phyloP scores from a whole-genome alignment of 2,329 filamentous ascomycete species.

The Cercospora zeina region DNA sequence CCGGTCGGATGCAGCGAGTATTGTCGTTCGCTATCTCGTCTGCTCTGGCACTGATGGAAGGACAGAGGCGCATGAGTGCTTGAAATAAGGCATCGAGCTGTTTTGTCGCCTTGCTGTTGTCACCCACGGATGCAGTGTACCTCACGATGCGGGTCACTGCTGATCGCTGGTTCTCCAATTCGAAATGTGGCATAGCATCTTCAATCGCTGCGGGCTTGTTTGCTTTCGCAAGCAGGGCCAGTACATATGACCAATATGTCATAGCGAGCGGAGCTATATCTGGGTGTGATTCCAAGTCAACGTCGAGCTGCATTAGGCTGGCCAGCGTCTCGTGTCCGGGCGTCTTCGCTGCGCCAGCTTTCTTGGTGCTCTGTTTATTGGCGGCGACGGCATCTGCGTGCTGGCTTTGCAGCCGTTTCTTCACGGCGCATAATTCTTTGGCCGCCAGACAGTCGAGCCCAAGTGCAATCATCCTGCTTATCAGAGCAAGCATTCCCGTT shows the following conservation, averaged over 20 bases:
- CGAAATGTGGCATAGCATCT: constrained; percentile 57
- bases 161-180: constrained; percentile 56
- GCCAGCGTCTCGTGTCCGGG: constrained; percentile 49
- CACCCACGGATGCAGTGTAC: constrained; percentile 51
- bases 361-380: background rate
- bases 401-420: constrained; percentile 57
- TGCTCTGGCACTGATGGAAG: constrained; percentile 64
- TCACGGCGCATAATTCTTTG: constrained; percentile 68
- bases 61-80: constrained; percentile 64
- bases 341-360: constrained; percentile 34
- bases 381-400: background rate
- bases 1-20: constrained; percentile 58
- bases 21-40: constrained; percentile 59
- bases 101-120: constrained; percentile 58
- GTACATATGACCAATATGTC: constrained; percentile 63
- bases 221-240: constrained; percentile 62
- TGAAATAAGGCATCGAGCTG: constrained; percentile 69
- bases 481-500: constrained; percentile 68
- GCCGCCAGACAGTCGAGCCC: constrained; percentile 67
- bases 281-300: constrained; percentile 44
- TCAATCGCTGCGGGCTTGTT: constrained; percentile 63
- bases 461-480: constrained; percentile 65
- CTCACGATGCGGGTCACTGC: constrained; percentile 59
- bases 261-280: constrained; percentile 57
- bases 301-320: constrained; percentile 63